Evolutionary conservation across 1,284 basidiomycete genomes (phyloP).

Genomic region (Volvariella surrecta): DNA sequence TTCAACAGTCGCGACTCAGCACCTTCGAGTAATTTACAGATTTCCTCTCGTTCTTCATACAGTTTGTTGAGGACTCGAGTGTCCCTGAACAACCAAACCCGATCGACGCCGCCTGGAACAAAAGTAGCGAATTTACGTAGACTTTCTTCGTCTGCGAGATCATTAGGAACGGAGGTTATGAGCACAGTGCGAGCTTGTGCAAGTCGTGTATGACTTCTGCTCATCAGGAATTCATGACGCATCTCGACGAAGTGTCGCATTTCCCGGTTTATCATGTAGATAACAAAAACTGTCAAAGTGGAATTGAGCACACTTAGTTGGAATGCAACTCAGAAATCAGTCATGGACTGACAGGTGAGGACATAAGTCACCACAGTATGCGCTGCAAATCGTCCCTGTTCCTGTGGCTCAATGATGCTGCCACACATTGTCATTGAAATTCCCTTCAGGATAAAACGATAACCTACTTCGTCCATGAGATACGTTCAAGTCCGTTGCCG

Average conservation of each 20-base stretch:
- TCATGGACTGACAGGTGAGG: conserved; percentile 34
- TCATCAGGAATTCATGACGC: conserved; percentile 65
- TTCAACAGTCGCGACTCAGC: conserved; percentile 57
- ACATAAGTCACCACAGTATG: conserved; percentile 40
- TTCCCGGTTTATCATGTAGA: conserved; percentile 63
- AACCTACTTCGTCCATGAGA: conserved; percentile 42
- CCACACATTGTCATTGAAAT: not conserved
- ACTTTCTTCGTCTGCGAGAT: conserved; percentile 50
- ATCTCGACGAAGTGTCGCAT: conserved; percentile 57
- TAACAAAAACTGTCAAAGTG: conserved; percentile 47
- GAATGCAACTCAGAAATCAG: conserved; percentile 1
- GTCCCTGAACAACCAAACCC: conserved; percentile 67
- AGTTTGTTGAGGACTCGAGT: conserved; percentile 49
- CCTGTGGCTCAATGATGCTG: conserved; percentile 26
- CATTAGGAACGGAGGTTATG: conserved; percentile 63
- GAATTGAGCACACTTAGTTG: conserved; percentile 2
- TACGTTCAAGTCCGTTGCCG: conserved; percentile 26
- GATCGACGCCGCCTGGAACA: conserved; percentile 71
- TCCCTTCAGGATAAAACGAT: conserved; percentile 2
- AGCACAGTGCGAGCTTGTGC: conserved; percentile 75
- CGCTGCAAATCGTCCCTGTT: conserved; percentile 34
- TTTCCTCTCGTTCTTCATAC: conserved; percentile 49
- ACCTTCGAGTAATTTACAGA: conserved; percentile 53
- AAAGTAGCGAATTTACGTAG: conserved; percentile 58
- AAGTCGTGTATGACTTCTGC: conserved; percentile 48